Evolutionary conservation across 495 filamentous ascomycete genomes (phyloP), one percentile per base, ranked within the genome.

Genomic region (Massariosphaeria phaeospora): DNA sequence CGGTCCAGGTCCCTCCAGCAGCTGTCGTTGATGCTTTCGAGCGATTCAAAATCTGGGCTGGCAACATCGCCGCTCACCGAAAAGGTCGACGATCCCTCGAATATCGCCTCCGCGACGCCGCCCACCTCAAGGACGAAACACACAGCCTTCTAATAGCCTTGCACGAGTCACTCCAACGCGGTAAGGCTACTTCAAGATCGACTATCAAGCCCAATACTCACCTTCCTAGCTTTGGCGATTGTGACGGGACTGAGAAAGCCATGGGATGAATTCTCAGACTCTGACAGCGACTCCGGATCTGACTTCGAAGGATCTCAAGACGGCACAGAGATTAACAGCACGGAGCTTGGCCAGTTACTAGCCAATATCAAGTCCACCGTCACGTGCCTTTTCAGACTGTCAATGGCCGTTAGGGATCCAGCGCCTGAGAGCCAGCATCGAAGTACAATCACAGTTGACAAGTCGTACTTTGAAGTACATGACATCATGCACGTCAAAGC

Each of bases 351-450:
- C 30, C 63, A 62, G 38, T 47, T 65, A 17, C 66, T 49, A 24
- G 26, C 15, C 20, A 57, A 55, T 26, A 60, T 67, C n/a, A 49
- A 63, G 24, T 48, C 50, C 13, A 48, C 66, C 1, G 64, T 63
- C 33, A 62, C 58, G 11, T 67, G 64, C 45, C 55, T 73, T 10
- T 61, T 73, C 34, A 55, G 67, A 25, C 48, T 73, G 4, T 69
- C 70, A 0, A 61, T 71, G 24, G 27, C 63, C 2, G 69, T 72
- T 34, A 49, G 66, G 24, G 64, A 69, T 21, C 69, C 72, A 1
- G 68, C 70, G 11, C 61, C 60, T 1, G 65, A 70, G 35, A 69
- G 71, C 54, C 47, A 69, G 30, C 66, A 57, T 18, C 24, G 65
- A 31, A 59, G 62, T 25, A 48, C 65, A 50, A 56, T 61, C 40